Percentiles rank a stretch among this genome's conserved stretches.
phyloP scores from a whole-genome alignment of 176 grass and related monocot genomes.

The Poa annua region DNA sequence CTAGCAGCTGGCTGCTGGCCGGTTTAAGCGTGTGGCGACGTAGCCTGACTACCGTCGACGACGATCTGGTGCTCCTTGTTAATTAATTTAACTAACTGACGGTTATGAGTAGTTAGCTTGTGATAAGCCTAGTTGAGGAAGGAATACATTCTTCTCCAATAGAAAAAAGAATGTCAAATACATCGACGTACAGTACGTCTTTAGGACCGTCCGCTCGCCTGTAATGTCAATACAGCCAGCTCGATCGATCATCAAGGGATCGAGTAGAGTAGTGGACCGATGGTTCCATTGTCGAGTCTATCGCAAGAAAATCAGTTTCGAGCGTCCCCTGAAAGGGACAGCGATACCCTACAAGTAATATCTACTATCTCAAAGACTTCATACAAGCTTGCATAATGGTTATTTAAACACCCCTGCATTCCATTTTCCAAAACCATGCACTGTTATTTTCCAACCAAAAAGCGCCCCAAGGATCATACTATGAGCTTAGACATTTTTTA shows the following conservation, averaged over 20 bases:
- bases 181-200: neutral
- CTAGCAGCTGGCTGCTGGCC: neutral
- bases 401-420: neutral
- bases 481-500: too few relatives aligned
- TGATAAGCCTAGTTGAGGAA: too few relatives aligned
- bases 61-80: too few relatives aligned
- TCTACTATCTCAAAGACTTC: neutral
- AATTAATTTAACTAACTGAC: too few relatives aligned
- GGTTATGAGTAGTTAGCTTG: too few relatives aligned
- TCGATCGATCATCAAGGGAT: neutral
- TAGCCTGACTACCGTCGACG: too few relatives aligned
- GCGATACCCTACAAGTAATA: too few relatives aligned
- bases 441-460: too few relatives aligned
- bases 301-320: neutral
- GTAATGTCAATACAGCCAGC: conserved; percentile 29
- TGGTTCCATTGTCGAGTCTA: conserved; percentile 7
- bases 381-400: neutral
- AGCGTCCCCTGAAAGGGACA: conserved; percentile 29
- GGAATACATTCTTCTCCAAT: too few relatives aligned
- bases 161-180: neutral
- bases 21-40: too few relatives aligned
- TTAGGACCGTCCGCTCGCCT: neutral
- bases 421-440: neutral
- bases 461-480: too few relatives aligned
- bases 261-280: neutral